Percentiles rank a stretch among this genome's conserved stretches.
These are phyloP conservation scores for Pachysandra terminalis DNA, from an alignment of 164 flowering plant genomes.

Conservation along the genomic window DNA sequence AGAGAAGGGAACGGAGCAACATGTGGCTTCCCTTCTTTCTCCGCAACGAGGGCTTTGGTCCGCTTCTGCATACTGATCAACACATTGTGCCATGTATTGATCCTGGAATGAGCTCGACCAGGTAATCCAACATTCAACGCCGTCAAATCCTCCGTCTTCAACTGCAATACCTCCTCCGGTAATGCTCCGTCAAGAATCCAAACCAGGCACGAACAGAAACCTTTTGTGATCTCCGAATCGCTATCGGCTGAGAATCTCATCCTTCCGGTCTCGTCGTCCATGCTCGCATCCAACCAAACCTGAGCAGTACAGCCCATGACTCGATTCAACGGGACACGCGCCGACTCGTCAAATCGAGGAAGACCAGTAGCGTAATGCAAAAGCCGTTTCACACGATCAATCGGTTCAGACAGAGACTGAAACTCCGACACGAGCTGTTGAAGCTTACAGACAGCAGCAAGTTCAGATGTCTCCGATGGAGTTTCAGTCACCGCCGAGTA, in stretches of 20 bases:
- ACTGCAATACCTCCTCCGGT: slow-evolving; percentile 69
- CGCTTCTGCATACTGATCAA: slow-evolving; percentile 85
- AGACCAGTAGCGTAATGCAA: slow-evolving; percentile 55
- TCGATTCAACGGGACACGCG: slow-evolving; percentile 44
- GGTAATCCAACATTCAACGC: slow-evolving; percentile 56
- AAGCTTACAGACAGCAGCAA: slow-evolving; percentile 31
- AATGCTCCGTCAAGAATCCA: slow-evolving; percentile 59
- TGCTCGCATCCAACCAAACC: slow-evolving; percentile 66
- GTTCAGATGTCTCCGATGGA: slow-evolving; percentile 24
- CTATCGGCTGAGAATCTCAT: slow-evolving; percentile 75
- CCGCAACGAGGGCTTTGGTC: slow-evolving; percentile 58
- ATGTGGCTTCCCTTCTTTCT: slow-evolving; percentile 50
- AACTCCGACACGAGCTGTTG: slow-evolving; percentile 51
- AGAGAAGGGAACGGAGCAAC: slow-evolving; percentile 79
- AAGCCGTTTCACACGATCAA: slow-evolving; percentile 72
- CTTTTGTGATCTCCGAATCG: slow-evolving; percentile 83
- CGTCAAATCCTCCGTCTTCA: slow-evolving; percentile 70
- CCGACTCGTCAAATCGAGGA: slow-evolving; percentile 38
- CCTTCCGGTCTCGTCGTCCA: slow-evolving; percentile 50
- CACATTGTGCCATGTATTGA: slow-evolving; percentile 89
- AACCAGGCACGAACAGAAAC: slow-evolving; percentile 70
- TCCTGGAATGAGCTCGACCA: slow-evolving; percentile 51
- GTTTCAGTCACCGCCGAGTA: slow-evolving; percentile 36
- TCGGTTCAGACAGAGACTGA: slow-evolving; percentile 47
- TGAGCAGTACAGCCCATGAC: slow-evolving; percentile 92